A percentile compares a stretch with the other conserved stretches of the same genome.
Evolutionary conservation across 768 basidiomycete genomes (phyloP).

Genomic region (Psilocybe azurescens): DNA sequence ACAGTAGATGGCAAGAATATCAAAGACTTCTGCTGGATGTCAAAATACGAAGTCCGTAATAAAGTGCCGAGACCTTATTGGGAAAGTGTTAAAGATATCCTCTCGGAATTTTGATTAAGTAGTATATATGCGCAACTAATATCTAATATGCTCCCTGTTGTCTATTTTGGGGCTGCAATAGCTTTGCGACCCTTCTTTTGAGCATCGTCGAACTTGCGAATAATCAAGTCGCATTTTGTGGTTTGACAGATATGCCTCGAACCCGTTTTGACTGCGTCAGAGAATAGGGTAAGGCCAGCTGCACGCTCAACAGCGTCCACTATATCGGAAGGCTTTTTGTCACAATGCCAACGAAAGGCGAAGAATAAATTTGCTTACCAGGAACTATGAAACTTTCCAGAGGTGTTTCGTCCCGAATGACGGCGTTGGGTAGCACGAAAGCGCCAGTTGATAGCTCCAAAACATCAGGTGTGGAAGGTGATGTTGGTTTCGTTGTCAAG

Average conservation of each 20-base stretch:
- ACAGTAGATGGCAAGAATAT: conserved; percentile 57
- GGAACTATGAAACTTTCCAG: conserved; percentile 84
- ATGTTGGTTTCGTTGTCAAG: conserved; percentile 74
- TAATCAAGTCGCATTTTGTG: conserved; percentile 86
- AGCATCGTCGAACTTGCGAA: conserved; percentile 91
- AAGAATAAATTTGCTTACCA: conserved; percentile 48
- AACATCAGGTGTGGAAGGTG: conserved; percentile 71
- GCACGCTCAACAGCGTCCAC: conserved; percentile 94
- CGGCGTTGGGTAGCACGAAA: conserved; percentile 95
- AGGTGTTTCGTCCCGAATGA: conserved; percentile 84
- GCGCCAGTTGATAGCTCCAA: conserved; percentile 88
- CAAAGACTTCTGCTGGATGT: conserved; percentile 91
- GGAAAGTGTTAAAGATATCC: conserved; percentile 77
- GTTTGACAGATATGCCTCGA: conserved; percentile 90
- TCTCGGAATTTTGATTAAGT: conserved; percentile 45
- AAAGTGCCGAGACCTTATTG: conserved; percentile 77
- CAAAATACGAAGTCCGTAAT: conserved; percentile 85
- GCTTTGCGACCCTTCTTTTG: conserved; percentile 68
- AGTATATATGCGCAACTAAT: conserved; percentile 9
- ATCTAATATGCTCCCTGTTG: conserved; percentile 3
- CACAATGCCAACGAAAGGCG: not conserved
- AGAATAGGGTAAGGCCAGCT: conserved; percentile 88
- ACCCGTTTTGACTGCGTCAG: conserved; percentile 71
- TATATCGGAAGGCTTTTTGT: conserved; percentile 32
- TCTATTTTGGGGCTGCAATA: conserved; percentile 54